Percentiles rank a stretch among this genome's conserved stretches.
Conservation (phyloP, 768 basidiomycete species). For the Serendipita indica region DNA sequence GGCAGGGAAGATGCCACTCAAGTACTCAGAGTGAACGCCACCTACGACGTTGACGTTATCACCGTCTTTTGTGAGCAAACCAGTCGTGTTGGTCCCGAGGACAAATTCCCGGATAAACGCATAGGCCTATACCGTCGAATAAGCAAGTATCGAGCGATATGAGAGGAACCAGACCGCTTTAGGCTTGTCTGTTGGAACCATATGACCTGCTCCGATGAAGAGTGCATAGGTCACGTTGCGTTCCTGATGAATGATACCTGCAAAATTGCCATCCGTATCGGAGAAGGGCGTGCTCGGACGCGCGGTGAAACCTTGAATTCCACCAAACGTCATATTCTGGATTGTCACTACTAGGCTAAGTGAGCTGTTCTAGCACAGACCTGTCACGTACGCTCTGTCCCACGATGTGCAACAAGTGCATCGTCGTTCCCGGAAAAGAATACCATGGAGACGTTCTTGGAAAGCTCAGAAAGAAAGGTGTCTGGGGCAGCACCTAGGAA, state of each 20-base stretch:
- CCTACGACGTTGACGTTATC: neutral
- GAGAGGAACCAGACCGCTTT: neutral
- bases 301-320: conserved; percentile 13
- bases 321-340: conserved; percentile 15
- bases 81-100: conserved; percentile 11
- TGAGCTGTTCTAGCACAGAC: conserved; percentile 15
- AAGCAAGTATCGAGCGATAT: neutral
- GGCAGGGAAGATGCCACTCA: neutral
- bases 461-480: conserved; percentile 47
- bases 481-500: neutral
- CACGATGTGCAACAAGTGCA: conserved; percentile 44
- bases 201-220: conserved; percentile 14
- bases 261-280: conserved; percentile 11
- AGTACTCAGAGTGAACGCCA: neutral
- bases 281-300: conserved; percentile 9
- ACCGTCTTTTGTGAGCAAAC: neutral
- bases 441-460: conserved; percentile 45
- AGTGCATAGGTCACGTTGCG: conserved; percentile 13
- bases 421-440: conserved; percentile 60
- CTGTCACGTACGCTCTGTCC: conserved; percentile 39
- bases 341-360: neutral
- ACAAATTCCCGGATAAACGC: conserved; percentile 13
- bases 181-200: conserved; percentile 14
- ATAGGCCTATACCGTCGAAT: neutral
- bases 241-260: conserved; percentile 13